These are phyloP conservation scores for Leccinum rimulosum DNA, from an alignment of 768 basidiomycete species.

Conservation along the genomic window DNA sequence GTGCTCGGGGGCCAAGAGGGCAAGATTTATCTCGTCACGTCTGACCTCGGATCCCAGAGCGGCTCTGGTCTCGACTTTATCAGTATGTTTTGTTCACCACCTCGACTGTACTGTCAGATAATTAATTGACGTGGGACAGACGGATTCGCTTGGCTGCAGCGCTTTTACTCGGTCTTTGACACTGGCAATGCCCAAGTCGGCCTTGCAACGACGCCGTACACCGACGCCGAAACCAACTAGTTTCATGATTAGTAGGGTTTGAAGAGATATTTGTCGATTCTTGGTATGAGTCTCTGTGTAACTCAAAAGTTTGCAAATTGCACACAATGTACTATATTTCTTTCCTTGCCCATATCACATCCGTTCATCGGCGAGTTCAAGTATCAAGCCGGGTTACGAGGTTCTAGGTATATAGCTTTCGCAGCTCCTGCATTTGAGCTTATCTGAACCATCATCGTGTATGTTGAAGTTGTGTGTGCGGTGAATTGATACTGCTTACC, in stretches of 20 bases:
- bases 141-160: constrained; percentile 57
- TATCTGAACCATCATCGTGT: neutral
- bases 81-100: constrained; percentile 35
- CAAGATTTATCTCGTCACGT: constrained; percentile 56
- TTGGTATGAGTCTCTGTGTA: too few species aligned
- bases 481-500: neutral
- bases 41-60: constrained; percentile 47
- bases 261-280: neutral
- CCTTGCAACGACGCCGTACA: constrained; percentile 36
- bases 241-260: neutral
- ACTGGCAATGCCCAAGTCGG: constrained; percentile 29
- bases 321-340: too few species aligned
- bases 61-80: constrained; percentile 67
- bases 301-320: too few species aligned
- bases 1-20: constrained; percentile 50
- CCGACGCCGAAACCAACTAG: constrained; percentile 31
- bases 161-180: constrained; percentile 58
- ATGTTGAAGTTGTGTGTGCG: neutral
- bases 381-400: neutral
- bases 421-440: neutral
- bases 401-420: neutral
- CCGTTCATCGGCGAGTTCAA: neutral
- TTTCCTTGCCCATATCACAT: neutral
- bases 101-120: neutral
- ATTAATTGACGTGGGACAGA: constrained; percentile 32